Base-by-base conservation (phyloP, 257 asterid genomes). In the Cinchona pubescens region DNA sequence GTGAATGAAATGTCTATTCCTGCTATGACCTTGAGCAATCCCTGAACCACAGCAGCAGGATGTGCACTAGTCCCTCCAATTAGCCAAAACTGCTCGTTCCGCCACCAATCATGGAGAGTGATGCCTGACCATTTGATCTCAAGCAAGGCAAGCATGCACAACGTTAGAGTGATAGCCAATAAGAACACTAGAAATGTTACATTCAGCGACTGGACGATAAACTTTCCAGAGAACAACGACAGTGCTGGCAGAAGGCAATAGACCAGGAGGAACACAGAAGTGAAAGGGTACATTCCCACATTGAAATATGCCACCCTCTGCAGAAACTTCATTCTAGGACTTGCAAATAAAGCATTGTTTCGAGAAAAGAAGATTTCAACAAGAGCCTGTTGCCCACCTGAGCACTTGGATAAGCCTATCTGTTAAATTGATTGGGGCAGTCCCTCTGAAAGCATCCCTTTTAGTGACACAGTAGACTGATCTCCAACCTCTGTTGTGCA, bases 11-110 rank as follows among this genome's bases (percentile, higher is more conserved):
- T 91, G 19, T 94, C 94, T 15, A 93, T 85, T 3, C 98, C 98
- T 10, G 97, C 97, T 6, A 90, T 84, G 16, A 94, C 98, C 79
- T 94, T 94, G 65, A 94, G 71, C 11, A 94, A 73, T 2, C 98
- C 98, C 75, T 94, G 98, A 32, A 94, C 49, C 34, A 94, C 98
- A 3, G 97, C 97, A 0, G 96, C 92, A 0, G 96, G 96, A 35
- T 94, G 98, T 1, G 98, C 97, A 67, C 97, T 94, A 4, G 97
- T 94, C 21, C 98, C 98, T 8, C 96, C 96, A 23, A 94, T 94
- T 77, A 94, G 77, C 98, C 98, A 94, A 72, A 94, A 94, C 77
- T 94, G 98, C 84, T 92, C 98, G 56, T 94, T 94, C 12, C 98
- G 37, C 98, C 97, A 94, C 98, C 98, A 94, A 62, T 94, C 97